Evolutionary conservation across 257 asterid genomes (phyloP).

Genomic region (Salvia splendens): DNA sequence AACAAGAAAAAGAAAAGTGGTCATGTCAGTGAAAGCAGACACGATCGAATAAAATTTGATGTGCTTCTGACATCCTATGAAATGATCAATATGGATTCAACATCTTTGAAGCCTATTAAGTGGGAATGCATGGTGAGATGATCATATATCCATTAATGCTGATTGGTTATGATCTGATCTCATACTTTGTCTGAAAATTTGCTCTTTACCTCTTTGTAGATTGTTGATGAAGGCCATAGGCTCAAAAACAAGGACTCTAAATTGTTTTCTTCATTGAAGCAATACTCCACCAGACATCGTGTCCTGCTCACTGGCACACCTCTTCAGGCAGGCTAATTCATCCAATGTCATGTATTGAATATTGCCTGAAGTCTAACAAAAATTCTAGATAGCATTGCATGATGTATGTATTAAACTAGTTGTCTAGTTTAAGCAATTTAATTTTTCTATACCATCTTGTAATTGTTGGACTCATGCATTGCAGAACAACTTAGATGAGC

Average conservation of each 20-base stretch:
- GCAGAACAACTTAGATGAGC: slow-evolving; percentile 99
- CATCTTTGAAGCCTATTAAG: slow-evolving; percentile 79
- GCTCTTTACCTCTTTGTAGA: slow-evolving; percentile 51
- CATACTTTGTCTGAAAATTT: slow-evolving; percentile 23
- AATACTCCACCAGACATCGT: slow-evolving; percentile 83
- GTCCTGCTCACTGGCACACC: slow-evolving; percentile 97
- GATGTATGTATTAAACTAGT: slow-evolving; percentile 22
- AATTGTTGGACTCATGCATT: slow-evolving; percentile 39
- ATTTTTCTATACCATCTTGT: slow-evolving; percentile 14
- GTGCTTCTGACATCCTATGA: slow-evolving; percentile 96
- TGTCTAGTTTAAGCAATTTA: slow-evolving; percentile 11
- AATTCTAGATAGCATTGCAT: slow-evolving; percentile 19
- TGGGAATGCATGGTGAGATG: slow-evolving; percentile 95
- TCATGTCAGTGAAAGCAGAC: slow-evolving; percentile 81
- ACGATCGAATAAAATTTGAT: slow-evolving; percentile 93
- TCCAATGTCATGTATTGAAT: slow-evolving; percentile 12
- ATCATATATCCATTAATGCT: slow-evolving; percentile 19
- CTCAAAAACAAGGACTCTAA: slow-evolving; percentile 97
- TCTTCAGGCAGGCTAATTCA: slow-evolving; percentile 69
- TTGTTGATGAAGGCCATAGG: slow-evolving; percentile 99
- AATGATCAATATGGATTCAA: slow-evolving; percentile 86
- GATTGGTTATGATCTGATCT: slow-evolving; percentile 27
- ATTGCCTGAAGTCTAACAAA: slow-evolving; percentile 14
- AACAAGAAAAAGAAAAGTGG: slow-evolving; percentile 83
- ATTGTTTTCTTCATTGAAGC: slow-evolving; percentile 76